Conservation (phyloP, 1,284 basidiomycete genomes). For the Pyrrhoderma noxium region DNA sequence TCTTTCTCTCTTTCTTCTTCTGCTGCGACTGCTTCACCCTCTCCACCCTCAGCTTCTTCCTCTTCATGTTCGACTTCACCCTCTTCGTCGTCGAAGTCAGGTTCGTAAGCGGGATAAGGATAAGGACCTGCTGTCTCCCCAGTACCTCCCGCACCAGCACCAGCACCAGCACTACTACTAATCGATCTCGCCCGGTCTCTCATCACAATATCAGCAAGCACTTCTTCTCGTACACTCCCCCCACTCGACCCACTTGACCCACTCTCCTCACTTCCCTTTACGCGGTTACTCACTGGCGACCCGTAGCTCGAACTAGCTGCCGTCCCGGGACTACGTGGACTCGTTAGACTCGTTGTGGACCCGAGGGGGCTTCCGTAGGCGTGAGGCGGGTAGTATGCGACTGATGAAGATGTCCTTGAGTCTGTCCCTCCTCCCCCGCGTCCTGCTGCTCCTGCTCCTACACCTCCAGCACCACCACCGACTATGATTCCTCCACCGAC, state of each 20-base stretch:
- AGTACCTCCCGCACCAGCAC: too few species aligned
- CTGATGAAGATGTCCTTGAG: too few species aligned
- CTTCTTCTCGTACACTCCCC: too few species aligned
- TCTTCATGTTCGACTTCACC: conserved; percentile 33
- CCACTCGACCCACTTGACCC: too few species aligned
- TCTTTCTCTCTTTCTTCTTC: conserved; percentile 59
- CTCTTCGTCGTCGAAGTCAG: conserved; percentile 28
- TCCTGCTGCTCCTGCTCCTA: too few species aligned
- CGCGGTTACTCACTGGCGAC: conserved; percentile 29
- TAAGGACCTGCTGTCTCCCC: conserved; percentile 3
- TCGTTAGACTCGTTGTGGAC: conserved; percentile 11
- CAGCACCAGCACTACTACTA: conserved; percentile 8
- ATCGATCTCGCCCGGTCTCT: conserved; percentile 16
- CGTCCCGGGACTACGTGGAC: conserved; percentile 18
- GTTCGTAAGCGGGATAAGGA: conserved; percentile 25
- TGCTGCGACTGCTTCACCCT: conserved; percentile 45
- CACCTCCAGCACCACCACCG: too few species aligned
- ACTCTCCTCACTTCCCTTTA: too few species aligned
- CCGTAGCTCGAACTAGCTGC: conserved; percentile 12
- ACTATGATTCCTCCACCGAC: too few species aligned
- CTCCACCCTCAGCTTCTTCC: conserved; percentile 25
- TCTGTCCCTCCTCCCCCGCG: too few species aligned
- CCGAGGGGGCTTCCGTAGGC: too few species aligned
- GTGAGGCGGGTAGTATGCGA: too few species aligned
- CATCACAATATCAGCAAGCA: background rate